These are phyloP conservation scores for Phylloporus sp. DNA, from an alignment of 768 basidiomycete genomes.

Conservation along the genomic window DNA sequence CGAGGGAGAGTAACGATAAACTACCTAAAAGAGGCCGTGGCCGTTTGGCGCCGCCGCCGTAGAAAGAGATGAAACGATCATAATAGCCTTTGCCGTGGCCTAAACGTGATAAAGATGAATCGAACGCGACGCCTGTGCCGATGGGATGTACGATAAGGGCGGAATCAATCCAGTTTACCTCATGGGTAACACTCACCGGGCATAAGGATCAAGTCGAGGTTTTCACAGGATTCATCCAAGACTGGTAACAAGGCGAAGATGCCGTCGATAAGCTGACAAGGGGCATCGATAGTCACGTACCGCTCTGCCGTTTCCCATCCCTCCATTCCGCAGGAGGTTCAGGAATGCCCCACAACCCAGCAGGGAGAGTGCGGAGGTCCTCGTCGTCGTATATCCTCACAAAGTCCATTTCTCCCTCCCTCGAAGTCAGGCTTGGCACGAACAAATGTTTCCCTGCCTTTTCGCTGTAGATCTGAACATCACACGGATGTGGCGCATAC, in stretches of 20 bases:
- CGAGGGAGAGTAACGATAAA: slow-evolving; percentile 16
- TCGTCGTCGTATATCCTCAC: slow-evolving; percentile 54
- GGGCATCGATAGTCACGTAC: slow-evolving; percentile 37
- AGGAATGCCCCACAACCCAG: slow-evolving; percentile 71
- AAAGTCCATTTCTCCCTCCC: slow-evolving; percentile 57
- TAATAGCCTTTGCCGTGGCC: slow-evolving; percentile 87
- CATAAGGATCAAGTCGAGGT: slow-evolving; percentile 61
- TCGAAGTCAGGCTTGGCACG: slow-evolving; percentile 59
- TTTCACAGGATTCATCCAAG: slow-evolving; percentile 33
- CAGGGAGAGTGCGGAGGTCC: slow-evolving; percentile 56
- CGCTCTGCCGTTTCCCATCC: slow-evolving; percentile 43
- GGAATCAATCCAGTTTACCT: slow-evolving; percentile 6
- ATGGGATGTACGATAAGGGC: slow-evolving; percentile 5
- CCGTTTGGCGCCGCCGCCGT: slow-evolving; percentile 38
- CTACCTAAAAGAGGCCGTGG: slow-evolving; percentile 58
- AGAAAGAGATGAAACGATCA: slow-evolving; percentile 64
- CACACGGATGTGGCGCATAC: slow-evolving; percentile 35
- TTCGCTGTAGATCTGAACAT: neutral
- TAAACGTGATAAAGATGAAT: slow-evolving; percentile 60
- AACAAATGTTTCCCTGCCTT: slow-evolving; percentile 59
- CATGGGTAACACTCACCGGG: slow-evolving; percentile 47
- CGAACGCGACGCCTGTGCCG: slow-evolving; percentile 66
- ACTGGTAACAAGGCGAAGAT: slow-evolving; percentile 16
- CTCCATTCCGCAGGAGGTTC: slow-evolving; percentile 53
- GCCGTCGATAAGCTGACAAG: neutral